Evolutionary conservation across 495 filamentous ascomycete species (phyloP).

Genomic region (Aspergillus nidulans): DNA sequence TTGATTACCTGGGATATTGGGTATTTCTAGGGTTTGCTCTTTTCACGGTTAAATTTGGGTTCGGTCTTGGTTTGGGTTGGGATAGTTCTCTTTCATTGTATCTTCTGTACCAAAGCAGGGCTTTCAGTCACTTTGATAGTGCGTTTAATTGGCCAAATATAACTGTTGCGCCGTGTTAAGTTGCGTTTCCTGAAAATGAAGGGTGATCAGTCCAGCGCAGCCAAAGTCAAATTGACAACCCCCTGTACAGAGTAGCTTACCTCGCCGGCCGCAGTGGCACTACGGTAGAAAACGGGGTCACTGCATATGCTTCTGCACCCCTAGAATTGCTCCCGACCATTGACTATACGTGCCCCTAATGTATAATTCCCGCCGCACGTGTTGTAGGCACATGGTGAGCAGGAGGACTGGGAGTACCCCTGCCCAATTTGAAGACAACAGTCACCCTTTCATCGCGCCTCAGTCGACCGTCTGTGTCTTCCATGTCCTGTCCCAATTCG

Average conservation of each 20-base stretch:
- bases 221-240: background rate
- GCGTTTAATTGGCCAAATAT: constrained; percentile 10
- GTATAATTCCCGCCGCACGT: background rate
- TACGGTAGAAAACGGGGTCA: background rate
- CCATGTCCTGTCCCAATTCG: background rate
- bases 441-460: background rate
- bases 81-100: constrained; percentile 9
- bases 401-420: background rate
- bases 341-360: background rate
- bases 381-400: background rate
- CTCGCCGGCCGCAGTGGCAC: background rate
- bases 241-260: background rate
- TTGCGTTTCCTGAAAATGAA: background rate
- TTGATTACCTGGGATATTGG: background rate
- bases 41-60: constrained; percentile 14
- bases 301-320: background rate
- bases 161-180: background rate
- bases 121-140: constrained; percentile 16
- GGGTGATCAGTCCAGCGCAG: background rate
- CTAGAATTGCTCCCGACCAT: background rate
- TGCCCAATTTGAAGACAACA: background rate
- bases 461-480: background rate
- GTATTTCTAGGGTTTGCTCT: constrained; percentile 3
- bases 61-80: constrained; percentile 12
- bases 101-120: constrained; percentile 14